phyloP scores from a whole-genome alignment of 225 moss, liverwort and hornwort species.

The Straminergon stramineum region DNA sequence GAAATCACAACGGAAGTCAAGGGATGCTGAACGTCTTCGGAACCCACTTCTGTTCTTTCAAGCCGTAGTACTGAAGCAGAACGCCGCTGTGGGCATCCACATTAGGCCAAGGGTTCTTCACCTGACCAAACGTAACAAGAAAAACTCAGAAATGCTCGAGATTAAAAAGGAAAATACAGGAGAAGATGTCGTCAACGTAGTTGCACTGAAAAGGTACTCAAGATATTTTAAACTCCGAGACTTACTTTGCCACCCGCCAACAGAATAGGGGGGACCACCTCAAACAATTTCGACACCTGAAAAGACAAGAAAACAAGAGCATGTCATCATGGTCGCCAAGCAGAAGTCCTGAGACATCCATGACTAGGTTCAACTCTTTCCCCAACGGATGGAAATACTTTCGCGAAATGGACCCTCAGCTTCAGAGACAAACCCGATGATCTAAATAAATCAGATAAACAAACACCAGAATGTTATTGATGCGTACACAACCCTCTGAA shows the following conservation, averaged over 20 bases:
- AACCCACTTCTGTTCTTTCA: constrained; percentile 41
- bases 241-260: constrained; percentile 43
- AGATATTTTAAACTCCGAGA: background rate
- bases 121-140: background rate
- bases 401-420: background rate
- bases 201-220: background rate
- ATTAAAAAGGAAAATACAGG: background rate
- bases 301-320: background rate
- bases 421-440: background rate
- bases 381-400: background rate
- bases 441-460: background rate
- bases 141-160: background rate
- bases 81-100: constrained; percentile 50
- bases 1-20: too few relatives aligned
- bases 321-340: background rate
- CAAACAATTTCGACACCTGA: constrained; percentile 38
- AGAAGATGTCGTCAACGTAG: background rate
- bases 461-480: background rate
- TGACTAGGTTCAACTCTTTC: background rate
- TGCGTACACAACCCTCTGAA: background rate
- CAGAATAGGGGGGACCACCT: constrained; percentile 49
- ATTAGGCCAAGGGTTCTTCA: constrained; percentile 49
- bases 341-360: background rate
- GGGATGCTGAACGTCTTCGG: background rate
- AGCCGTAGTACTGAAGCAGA: constrained; percentile 36